Conservation (phyloP, 2,329 filamentous ascomycete genomes). For the Aspergillus persii region DNA sequence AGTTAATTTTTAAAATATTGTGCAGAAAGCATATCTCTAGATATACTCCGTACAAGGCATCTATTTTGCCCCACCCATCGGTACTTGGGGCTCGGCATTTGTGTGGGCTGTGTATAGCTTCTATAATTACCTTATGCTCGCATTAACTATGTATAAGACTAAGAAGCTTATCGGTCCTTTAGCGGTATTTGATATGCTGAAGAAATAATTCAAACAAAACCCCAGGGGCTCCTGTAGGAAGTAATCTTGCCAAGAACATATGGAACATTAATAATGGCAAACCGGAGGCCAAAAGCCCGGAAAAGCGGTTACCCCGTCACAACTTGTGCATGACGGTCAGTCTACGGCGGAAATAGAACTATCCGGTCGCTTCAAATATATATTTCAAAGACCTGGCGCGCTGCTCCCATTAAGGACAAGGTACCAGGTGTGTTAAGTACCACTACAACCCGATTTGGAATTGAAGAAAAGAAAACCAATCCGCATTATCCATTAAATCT, state of each 20-base stretch:
- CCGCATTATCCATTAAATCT: background rate
- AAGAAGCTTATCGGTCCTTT: background rate
- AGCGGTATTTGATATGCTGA: background rate
- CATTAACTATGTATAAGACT: background rate
- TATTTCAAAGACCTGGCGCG: background rate
- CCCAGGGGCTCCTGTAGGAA: background rate
- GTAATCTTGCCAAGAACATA: background rate
- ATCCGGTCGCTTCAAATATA: background rate
- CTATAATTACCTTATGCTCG: background rate
- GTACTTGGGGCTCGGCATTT: background rate
- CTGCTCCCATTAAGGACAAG: too few relatives aligned
- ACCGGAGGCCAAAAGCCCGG: background rate
- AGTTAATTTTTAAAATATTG: background rate
- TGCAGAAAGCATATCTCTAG: too few relatives aligned
- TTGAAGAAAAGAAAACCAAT: background rate
- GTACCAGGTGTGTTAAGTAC: too few relatives aligned
- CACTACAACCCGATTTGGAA: too few relatives aligned
- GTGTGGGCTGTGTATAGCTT: background rate
- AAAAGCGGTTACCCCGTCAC: background rate
- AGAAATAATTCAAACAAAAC: background rate
- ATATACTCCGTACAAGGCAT: too few relatives aligned
- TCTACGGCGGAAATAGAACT: background rate
- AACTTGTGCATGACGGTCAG: background rate
- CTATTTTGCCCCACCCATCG: background rate
- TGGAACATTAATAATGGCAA: background rate